Percentiles rank a stretch among this genome's conserved stretches.
Conservation (phyloP, 768 basidiomycete species). For the Suillus variegatus region DNA sequence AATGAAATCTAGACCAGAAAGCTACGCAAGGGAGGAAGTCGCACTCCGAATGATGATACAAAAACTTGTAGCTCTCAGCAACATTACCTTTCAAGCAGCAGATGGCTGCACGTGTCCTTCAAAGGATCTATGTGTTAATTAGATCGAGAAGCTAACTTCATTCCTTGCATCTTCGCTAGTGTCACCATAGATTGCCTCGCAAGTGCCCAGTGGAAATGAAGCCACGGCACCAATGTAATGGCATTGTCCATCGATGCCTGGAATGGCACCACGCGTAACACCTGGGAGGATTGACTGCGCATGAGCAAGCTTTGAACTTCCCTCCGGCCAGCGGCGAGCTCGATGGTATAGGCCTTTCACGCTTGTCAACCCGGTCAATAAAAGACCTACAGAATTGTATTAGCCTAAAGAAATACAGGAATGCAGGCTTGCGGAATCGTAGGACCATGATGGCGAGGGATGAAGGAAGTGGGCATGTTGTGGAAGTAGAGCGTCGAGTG, state of each 20-base stretch:
- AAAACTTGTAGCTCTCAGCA: conserved; percentile 81
- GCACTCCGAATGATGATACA: conserved; percentile 80
- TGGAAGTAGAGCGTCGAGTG: too few relatives aligned
- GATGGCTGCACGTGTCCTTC: conserved; percentile 89
- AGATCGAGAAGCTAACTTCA: conserved; percentile 95
- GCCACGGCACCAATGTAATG: conserved; percentile 18
- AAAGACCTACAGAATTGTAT: conserved; percentile 9
- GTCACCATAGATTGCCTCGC: conserved; percentile 70
- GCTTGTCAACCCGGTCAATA: conserved; percentile 72
- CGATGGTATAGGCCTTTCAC: conserved; percentile 83
- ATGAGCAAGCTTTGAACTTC: conserved; percentile 88
- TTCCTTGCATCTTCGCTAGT: conserved; percentile 81
- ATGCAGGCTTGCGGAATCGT: neutral
- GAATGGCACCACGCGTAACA: conserved; percentile 36
- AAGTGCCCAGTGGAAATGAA: conserved; percentile 28
- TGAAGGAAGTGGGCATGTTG: too few relatives aligned
- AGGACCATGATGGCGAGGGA: neutral
- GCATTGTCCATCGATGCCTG: conserved; percentile 52
- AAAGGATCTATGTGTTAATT: conserved; percentile 91
- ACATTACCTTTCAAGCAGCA: conserved; percentile 91
- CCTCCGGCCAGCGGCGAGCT: conserved; percentile 68
- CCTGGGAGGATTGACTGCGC: conserved; percentile 88
- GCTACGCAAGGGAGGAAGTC: too few relatives aligned
- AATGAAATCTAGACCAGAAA: too few relatives aligned
- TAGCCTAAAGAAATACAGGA: too few relatives aligned